Conservation (phyloP, 148 eudicot genomes). For the Talinum fruticosum region DNA sequence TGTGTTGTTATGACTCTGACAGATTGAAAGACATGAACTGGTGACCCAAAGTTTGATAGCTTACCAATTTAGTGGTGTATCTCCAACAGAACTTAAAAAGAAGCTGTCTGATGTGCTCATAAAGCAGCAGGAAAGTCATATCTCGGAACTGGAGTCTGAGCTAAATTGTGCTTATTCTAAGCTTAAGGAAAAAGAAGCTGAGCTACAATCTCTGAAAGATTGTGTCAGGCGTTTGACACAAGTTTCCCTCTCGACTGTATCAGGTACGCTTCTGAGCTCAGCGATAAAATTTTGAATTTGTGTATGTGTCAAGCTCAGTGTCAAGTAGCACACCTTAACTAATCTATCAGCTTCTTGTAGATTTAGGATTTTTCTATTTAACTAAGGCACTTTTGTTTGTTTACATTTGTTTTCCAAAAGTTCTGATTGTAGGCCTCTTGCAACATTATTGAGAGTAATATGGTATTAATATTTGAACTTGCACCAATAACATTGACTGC, state of each 20-base stretch:
- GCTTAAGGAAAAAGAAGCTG: conserved; percentile 63
- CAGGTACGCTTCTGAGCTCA: conserved; percentile 36
- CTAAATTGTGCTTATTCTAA: conserved; percentile 49
- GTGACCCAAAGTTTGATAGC: conserved; percentile 23
- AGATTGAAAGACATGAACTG: conserved; percentile 28
- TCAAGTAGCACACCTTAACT: background rate
- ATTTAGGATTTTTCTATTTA: background rate
- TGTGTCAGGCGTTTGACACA: conserved; percentile 63
- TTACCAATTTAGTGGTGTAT: conserved; percentile 37
- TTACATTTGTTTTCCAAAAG: no score
- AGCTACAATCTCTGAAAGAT: conserved; percentile 64
- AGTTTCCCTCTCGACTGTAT: conserved; percentile 43
- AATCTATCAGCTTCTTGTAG: background rate
- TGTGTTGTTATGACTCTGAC: background rate
- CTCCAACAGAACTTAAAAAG: conserved; percentile 49
- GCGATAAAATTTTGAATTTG: background rate
- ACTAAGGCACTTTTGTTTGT: no score
- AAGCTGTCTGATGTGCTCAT: conserved; percentile 56
- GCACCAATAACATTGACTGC: no score
- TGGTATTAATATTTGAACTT: no score
- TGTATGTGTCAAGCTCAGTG: background rate
- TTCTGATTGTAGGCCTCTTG: no score
- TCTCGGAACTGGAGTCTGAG: conserved; percentile 54
- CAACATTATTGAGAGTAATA: no score
- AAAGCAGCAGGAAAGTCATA: conserved; percentile 62